Evolutionary conservation across 2,329 filamentous ascomycete genomes (phyloP).

Genomic region (Arthrobotrys conoides): DNA sequence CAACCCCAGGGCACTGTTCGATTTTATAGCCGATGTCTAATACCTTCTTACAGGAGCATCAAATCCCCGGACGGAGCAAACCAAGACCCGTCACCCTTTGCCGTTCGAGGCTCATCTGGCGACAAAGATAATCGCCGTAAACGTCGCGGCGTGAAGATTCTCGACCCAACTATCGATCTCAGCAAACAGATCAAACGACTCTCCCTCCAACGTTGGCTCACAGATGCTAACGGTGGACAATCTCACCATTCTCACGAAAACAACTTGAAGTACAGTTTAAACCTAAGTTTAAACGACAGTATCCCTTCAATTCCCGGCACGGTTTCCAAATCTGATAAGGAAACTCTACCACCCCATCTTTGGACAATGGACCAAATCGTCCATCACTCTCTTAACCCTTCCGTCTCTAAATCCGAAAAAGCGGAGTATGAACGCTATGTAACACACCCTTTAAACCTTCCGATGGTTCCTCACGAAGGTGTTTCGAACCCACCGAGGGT

Average conservation of each 20-base stretch:
- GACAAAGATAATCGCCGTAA: constrained; percentile 48
- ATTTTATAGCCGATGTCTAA: constrained; percentile 13
- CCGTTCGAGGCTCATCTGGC: constrained; percentile 67
- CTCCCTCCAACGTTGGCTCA: constrained; percentile 75
- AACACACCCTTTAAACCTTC: constrained; percentile 87
- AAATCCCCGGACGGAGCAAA: constrained; percentile 83
- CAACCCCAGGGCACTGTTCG: constrained; percentile 74
- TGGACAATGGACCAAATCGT: constrained; percentile 91
- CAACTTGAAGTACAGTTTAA: constrained; percentile 53
- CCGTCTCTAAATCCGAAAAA: constrained; percentile 80
- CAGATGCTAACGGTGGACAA: constrained; percentile 65
- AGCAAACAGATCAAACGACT: constrained; percentile 67
- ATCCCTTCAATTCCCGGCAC: constrained; percentile 47
- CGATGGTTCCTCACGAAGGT: constrained; percentile 78
- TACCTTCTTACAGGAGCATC: constrained; percentile 69
- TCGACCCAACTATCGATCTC: constrained; percentile 47
- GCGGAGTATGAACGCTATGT: constrained; percentile 92
- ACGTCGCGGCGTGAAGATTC: constrained; percentile 37
- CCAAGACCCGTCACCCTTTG: constrained; percentile 85
- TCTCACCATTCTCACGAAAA: constrained; percentile 68
- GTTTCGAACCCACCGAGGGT: constrained; percentile 67
- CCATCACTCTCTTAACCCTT: constrained; percentile 85
- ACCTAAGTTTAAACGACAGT: constrained; percentile 54
- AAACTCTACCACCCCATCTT: constrained; percentile 57
- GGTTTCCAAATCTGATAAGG: constrained; percentile 45